Evolutionary conservation across 129 eudicot species (phyloP).

Genomic region (Saussurea involucrata): DNA sequence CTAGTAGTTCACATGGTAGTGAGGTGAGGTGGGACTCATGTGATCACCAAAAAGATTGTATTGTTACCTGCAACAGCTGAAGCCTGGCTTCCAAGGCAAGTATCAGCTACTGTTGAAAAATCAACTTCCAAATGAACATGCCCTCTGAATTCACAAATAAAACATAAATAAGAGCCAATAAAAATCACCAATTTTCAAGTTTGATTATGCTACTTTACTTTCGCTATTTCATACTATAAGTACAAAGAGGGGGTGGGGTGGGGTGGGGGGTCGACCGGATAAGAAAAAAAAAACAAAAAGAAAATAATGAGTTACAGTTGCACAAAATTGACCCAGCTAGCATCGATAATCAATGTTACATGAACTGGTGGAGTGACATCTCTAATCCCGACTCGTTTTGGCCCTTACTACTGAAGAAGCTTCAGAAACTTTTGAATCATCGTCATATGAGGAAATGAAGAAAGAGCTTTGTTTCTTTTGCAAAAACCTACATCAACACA

Average conservation of each 20-base stretch:
- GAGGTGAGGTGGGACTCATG: slow-evolving; percentile 25
- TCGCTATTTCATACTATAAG: slow-evolving; percentile 11
- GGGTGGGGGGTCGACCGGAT: background rate
- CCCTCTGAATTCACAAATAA: background rate
- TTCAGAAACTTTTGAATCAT: slow-evolving; percentile 47
- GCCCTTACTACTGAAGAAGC: slow-evolving; percentile 37
- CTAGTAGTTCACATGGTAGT: slow-evolving; percentile 20
- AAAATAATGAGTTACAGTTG: slow-evolving; percentile 16
- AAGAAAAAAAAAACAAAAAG: background rate
- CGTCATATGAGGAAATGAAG: slow-evolving; percentile 53
- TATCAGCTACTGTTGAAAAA: background rate
- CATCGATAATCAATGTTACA: slow-evolving; percentile 5
- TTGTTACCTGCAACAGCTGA: background rate
- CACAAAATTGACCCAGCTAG: slow-evolving; percentile 23
- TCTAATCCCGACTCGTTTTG: slow-evolving; percentile 28
- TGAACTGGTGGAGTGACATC: background rate
- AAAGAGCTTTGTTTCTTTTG: slow-evolving; percentile 65
- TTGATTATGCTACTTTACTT: background rate
- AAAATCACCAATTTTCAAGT: background rate
- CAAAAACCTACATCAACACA: slow-evolving; percentile 60
- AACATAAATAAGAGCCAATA: background rate
- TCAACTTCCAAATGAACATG: background rate
- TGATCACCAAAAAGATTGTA: slow-evolving; percentile 8
- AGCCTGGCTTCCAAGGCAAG: background rate
- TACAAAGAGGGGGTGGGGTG: background rate